Evolutionary conservation across 2,329 filamentous ascomycete species (phyloP), one percentile per base, ranked within the genome.

Genomic region (Fusarium zealandicum): DNA sequence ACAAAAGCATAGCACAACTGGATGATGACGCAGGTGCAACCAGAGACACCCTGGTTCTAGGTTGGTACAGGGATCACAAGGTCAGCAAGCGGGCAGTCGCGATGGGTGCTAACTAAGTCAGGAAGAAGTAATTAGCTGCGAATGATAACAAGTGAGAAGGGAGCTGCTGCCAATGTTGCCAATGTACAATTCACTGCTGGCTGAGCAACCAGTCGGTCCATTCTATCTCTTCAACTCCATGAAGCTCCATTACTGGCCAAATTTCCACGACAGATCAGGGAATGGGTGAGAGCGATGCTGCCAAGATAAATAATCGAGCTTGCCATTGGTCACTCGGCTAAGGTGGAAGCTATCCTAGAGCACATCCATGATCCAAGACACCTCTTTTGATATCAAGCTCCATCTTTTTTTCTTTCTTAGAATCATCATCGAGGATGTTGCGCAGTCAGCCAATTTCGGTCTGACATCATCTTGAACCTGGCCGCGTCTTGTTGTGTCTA

Each of bases 1-100:
- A 55, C 38, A 52, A 46, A 51, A 46, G 28, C 38, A 45, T 35
- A 44, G 33, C 32, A 50, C 54, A 59, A 48, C 14, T 60, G 27
- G 39, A 43, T 55, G 53, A 64, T 64, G 61, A 64, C 61, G 61
- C 61, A 64, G 51, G 54, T 64, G 61, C 58, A 59, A 54, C 61
- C 54, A 51, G 38, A 50, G 35, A 41, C 28, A 31, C 31, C 22
- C 14, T n/a, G n/a, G n/a, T n/a, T n/a, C n/a, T n/a, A n/a, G n/a
- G 32, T 32, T 41, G 30, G 35, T 47, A 30, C 59, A 61, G 54
- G 59, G 59, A 30, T 53, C 40, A 37, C 38, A 28, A 32, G 51
- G 47, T 35, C 28, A 44, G 35, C 16, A 33, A 25, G 50, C 37
- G 37, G 37, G 37, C 22, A 28, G 16, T 28, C 17, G 37, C 22